These are phyloP conservation scores for Eustoma russellianum DNA, from an alignment of 257 asterid species.

Conservation along the genomic window DNA sequence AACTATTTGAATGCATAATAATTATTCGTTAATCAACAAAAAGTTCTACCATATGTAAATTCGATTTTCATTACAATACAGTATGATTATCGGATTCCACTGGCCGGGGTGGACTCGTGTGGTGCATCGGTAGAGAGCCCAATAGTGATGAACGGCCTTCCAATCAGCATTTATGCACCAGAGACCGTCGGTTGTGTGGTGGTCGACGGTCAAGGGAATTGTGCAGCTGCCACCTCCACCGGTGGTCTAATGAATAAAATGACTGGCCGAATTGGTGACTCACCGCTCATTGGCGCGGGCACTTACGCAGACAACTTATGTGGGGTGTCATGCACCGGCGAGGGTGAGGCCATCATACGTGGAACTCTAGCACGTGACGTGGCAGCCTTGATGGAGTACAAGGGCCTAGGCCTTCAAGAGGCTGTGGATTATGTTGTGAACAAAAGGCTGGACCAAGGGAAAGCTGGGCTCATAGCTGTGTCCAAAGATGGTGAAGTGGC, in stretches of 20 bases:
- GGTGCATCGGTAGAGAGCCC: slow-evolving; percentile 43
- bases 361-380: slow-evolving; percentile 94
- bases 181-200: slow-evolving; percentile 96
- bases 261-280: slow-evolving; percentile 84
- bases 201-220: slow-evolving; percentile 68
- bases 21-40: no score
- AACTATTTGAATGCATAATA: no score
- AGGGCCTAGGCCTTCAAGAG: slow-evolving; percentile 60
- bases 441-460: slow-evolving; percentile 57
- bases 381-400: slow-evolving; percentile 94
- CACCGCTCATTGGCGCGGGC: slow-evolving; percentile 89
- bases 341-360: slow-evolving; percentile 94
- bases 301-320: slow-evolving; percentile 72
- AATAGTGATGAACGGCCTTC: slow-evolving; percentile 76
- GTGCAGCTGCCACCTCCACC: slow-evolving; percentile 96
- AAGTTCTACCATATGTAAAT: no score
- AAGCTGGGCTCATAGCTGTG: slow-evolving; percentile 92
- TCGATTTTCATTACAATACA: slow-evolving; percentile 9
- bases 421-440: slow-evolving; percentile 75
- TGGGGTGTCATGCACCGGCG: slow-evolving; percentile 94
- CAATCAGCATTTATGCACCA: slow-evolving; percentile 72
- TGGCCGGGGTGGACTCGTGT: slow-evolving; percentile 40
- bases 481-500: slow-evolving; percentile 79
- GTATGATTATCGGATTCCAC: slow-evolving; percentile 79
- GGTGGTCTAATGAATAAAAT: slow-evolving; percentile 95